Conservation (phyloP, 176 grass and related monocot species). For the Tuctoria greenei region DNA sequence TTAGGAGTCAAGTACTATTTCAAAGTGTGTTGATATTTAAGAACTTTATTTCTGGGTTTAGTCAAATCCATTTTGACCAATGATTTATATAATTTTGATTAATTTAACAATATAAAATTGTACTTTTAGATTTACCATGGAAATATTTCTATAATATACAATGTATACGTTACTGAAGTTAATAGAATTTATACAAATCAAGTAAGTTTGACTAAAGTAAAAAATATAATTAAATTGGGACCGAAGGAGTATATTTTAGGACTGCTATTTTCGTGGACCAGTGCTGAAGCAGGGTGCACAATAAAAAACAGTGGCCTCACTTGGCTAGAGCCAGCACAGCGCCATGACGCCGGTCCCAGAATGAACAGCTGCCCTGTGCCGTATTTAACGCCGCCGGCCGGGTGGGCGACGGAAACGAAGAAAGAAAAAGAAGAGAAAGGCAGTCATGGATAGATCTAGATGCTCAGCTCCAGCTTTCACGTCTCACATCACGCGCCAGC, state of each 20-base stretch:
- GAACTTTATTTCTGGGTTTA: too few species aligned
- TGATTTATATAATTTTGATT: too few species aligned
- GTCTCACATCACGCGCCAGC: neutral
- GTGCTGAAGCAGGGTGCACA: neutral
- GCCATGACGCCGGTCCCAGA: neutral
- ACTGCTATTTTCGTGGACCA: neutral
- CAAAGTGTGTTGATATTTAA: neutral
- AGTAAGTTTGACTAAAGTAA: too few species aligned
- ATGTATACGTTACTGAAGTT: too few species aligned
- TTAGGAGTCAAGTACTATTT: neutral
- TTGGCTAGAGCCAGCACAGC: neutral
- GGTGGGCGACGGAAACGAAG: neutral
- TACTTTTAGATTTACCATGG: too few species aligned
- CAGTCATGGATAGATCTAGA: neutral
- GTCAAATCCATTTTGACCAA: too few species aligned
- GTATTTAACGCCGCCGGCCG: slow-evolving; percentile 12
- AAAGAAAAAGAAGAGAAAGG: neutral
- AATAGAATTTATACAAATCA: too few species aligned
- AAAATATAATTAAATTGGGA: too few species aligned
- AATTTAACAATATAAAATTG: too few species aligned
- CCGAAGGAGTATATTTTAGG: neutral
- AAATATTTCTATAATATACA: too few species aligned
- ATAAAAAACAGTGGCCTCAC: neutral
- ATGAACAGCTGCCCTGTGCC: neutral
- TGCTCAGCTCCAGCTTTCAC: slow-evolving; percentile 24